Evolutionary conservation across 306 rosid genomes (phyloP), one percentile per base, ranked within the genome.

Genomic region (Vigna angularis): DNA sequence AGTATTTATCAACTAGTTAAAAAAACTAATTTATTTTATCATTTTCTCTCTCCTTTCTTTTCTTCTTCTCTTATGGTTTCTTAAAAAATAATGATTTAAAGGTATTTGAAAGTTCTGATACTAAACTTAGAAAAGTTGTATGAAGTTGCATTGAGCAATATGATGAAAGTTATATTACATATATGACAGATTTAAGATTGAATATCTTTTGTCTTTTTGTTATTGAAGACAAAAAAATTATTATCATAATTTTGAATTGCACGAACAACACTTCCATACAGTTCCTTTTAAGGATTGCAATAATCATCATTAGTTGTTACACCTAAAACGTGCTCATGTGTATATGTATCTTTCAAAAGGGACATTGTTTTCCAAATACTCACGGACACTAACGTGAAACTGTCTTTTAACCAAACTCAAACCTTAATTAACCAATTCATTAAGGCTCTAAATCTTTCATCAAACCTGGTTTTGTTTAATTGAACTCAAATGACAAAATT

Each of bases 241-340:
- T 49, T 13, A 61, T 61, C 38, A 64, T 64, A 36, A 64, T 36
- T 36, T 64, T 64, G 47, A 6, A n/a, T 63, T 63, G 69, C 48
- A 63, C 69, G 48, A 63, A 63, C 17, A 24, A 8, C 48, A 32
- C 69, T 63, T 62, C 69, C 26, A 64, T 7, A 4, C 3, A 20
- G 26, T 34, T 64, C 26, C 49, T 36, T 64, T 36, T 64, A 64
- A 64, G 69, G 69, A 7, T n/a, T 64, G 48, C 69, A 36, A 34
- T 64, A 36, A 64, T 64, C 28, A 64, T 64, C 24, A 36, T 64
- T 64, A 64, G 69, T 64, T 36, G 45, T 62, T 62, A 62, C 44
- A 62, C 68, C 45, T 62, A 62, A 34, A 34, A 62, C 44, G 68
- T 34, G 68, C 32, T 62, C 68, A 62, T 24, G 47, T 62, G 47